A percentile compares a stretch with the other conserved stretches of the same genome.
phyloP scores from a whole-genome alignment of 306 rosid species.

The Fagus crenata region DNA sequence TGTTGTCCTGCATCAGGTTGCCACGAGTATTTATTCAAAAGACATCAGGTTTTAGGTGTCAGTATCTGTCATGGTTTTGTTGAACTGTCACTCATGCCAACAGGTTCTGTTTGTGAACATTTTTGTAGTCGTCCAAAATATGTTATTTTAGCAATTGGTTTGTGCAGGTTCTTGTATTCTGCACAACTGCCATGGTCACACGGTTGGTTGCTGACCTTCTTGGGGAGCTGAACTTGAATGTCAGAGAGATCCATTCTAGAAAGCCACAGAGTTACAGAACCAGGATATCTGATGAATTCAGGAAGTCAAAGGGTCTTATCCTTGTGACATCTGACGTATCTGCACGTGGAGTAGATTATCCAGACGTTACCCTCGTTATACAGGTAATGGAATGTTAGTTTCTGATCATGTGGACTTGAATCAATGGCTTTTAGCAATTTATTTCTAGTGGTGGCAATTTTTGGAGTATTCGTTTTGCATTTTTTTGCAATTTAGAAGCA shows the following conservation, averaged over 20 bases:
- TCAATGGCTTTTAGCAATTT: constrained; percentile 1
- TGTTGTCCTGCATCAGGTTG: background rate
- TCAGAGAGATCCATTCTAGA: constrained; percentile 96
- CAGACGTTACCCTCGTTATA: constrained; percentile 86
- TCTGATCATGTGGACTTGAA: background rate
- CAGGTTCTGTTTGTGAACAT: constrained; percentile 7
- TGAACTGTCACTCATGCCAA: background rate
- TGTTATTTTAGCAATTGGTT: constrained; percentile 32
- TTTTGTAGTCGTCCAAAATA: constrained; percentile 1
- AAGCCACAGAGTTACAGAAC: constrained; percentile 90
- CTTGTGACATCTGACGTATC: constrained; percentile 96
- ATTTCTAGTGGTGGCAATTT: constrained; percentile 10
- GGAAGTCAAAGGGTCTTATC: constrained; percentile 89
- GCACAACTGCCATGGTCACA: constrained; percentile 98
- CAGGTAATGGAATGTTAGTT: constrained; percentile 56
- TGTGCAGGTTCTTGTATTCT: constrained; percentile 89
- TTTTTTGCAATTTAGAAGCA: background rate
- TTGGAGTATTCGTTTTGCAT: background rate
- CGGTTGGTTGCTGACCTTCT: constrained; percentile 81
- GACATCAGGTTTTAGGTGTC: background rate
- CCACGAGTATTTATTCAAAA: background rate
- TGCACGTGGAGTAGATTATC: constrained; percentile 98
- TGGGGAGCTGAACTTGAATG: constrained; percentile 81
- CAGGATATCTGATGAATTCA: constrained; percentile 85
- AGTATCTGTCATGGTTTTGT: background rate